Evolutionary conservation across 495 filamentous ascomycete species (phyloP), one percentile per base, ranked within the genome.

Genomic region (Chaetomium cochliodes): DNA sequence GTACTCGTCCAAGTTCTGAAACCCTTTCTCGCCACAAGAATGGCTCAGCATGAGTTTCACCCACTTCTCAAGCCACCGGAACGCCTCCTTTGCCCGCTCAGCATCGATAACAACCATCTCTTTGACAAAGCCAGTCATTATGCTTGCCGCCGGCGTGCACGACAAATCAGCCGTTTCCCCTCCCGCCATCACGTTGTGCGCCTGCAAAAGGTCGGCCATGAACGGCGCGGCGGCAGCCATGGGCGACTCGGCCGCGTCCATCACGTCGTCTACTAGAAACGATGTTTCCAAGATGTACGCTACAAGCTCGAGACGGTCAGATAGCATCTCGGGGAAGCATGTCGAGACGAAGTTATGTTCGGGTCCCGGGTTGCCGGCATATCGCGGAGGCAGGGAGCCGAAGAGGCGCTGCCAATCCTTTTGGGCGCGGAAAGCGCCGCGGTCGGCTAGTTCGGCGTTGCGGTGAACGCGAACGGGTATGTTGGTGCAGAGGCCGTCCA

Each of bases 371-470:
- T 4, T 51, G 33, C 59, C 60, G 11, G 46, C 25, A 3, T 26
- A 42, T 5, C 54, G 15, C 16, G 54, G n/a, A n/a, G n/a, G n/a
- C n/a, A n/a, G n/a, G n/a, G n/a, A n/a, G 22, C 62, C 54, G 8
- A 58, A 52, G 5, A 28, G 4, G 0, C n/a, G 20, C 13, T 64
- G 37, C 66, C 62, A 67, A 50, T 67, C 62, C 25, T 39, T 50
- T n/a, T 61, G 66, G 15, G 62, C 66, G 20, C 57, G 55, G 44
- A 65, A 42, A 23, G 30, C 33, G 41, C 56, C 66, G 28, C 56
- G 50, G 51, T 67, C 52, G 26, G 30, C 57, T 0, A 65, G 57
- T 2, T 47, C 52, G 4, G 51, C 16, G 44, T 47, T 37, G 30
- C 50, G 56, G 62, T 58, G 26, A 0, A 60, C 11, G 15, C 62